Conservation (phyloP, 116 monocot genomes). For the Zostera marina region DNA sequence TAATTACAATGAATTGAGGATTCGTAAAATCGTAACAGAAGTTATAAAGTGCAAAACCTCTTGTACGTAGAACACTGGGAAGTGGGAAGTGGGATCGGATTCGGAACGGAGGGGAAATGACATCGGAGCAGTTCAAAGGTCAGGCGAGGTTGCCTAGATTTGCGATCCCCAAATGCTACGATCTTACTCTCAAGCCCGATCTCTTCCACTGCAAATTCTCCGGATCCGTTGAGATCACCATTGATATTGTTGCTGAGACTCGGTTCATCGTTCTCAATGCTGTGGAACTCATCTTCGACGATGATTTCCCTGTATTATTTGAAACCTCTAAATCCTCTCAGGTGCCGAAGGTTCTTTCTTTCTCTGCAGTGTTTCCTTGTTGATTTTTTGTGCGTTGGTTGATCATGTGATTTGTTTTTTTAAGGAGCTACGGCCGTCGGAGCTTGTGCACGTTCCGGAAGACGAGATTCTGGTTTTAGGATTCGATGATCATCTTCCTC, state of each 20-base stretch:
- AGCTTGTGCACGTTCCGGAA: constrained; percentile 6
- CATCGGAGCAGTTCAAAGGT: background rate
- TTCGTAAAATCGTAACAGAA: no score
- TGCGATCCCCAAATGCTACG: constrained; percentile 17
- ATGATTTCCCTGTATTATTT: constrained; percentile 29
- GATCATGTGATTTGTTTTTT: background rate
- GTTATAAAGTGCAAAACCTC: no score
- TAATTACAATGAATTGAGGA: no score
- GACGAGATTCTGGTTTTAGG: constrained; percentile 22
- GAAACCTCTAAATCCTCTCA: constrained; percentile 12
- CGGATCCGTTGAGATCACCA: constrained; percentile 24
- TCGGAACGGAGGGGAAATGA: background rate
- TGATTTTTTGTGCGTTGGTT: background rate
- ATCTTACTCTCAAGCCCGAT: constrained; percentile 35
- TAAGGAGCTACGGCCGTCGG: constrained; percentile 43
- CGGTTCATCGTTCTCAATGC: constrained; percentile 77
- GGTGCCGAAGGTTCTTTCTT: constrained; percentile 7
- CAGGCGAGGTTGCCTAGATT: background rate
- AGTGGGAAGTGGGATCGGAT: no score
- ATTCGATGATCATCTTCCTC: constrained; percentile 44
- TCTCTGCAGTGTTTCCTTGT: background rate
- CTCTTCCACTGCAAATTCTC: constrained; percentile 40
- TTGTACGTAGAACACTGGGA: no score
- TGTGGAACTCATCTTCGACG: constrained; percentile 35
- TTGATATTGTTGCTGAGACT: constrained; percentile 40